Conservation (phyloP, 371 early-diverging fungal species). For the Conidiobolus incongruus region DNA sequence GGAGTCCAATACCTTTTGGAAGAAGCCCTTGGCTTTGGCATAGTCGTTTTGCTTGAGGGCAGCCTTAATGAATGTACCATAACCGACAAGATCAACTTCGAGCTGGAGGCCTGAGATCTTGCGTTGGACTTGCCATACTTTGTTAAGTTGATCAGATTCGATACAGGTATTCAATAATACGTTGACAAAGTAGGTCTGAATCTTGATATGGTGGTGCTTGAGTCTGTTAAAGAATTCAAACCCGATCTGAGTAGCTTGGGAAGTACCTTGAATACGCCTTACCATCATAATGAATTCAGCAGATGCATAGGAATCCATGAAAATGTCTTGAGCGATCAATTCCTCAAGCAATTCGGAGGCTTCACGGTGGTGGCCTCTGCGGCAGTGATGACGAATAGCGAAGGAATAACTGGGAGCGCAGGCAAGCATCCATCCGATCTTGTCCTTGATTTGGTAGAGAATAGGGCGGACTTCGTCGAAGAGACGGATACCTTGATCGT, state of each 20-base stretch:
- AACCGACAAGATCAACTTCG: neutral
- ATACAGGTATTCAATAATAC: neutral
- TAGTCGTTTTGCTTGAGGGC: neutral
- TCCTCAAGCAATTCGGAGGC: neutral
- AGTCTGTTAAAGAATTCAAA: neutral
- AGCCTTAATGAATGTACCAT: neutral
- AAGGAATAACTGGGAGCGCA: neutral
- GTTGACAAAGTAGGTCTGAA: slow-evolving; percentile 1
- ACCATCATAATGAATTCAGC: neutral
- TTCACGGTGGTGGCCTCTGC: neutral
- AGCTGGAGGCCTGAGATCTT: neutral
- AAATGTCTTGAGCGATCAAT: neutral
- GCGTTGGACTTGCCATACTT: neutral
- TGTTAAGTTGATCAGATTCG: neutral
- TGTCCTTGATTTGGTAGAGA: neutral
- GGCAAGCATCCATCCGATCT: neutral
- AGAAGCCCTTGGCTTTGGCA: neutral
- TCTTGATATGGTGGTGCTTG: neutral
- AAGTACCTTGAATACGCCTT: too few species aligned
- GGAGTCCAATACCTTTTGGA: neutral
- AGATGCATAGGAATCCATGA: neutral
- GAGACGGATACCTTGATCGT: neutral
- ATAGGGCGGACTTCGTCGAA: neutral
- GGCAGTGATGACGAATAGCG: neutral
- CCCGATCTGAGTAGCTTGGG: neutral